These are phyloP conservation scores for Phytophthora fragariae DNA, from an alignment of 352 stramenopile species.

Conservation along the genomic window DNA sequence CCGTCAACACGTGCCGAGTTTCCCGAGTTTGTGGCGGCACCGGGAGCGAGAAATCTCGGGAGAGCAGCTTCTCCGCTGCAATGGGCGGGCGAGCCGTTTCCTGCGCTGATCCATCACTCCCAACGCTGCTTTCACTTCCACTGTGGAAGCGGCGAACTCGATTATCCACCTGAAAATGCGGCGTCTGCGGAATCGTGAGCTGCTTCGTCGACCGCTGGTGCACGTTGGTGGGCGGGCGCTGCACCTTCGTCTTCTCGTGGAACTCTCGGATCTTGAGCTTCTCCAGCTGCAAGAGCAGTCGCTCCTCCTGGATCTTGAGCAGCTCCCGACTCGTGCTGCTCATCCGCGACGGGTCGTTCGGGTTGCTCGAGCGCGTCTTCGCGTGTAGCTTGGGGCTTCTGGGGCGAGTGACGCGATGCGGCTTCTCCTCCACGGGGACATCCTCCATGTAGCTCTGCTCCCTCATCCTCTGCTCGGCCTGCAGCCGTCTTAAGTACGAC, in stretches of 20 bases:
- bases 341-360: conserved; percentile 61
- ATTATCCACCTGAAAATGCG: conserved; percentile 67
- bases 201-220: conserved; percentile 84
- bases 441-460: conserved; percentile 54
- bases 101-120: conserved; percentile 22
- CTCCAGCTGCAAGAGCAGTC: conserved; percentile 69
- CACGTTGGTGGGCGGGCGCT: conserved; percentile 70
- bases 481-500: conserved; percentile 63
- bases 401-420: conserved; percentile 58
- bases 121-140: conserved; percentile 23
- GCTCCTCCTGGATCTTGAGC: conserved; percentile 80
- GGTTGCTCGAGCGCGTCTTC: conserved; percentile 38
- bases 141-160: conserved; percentile 53
- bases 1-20: conserved; percentile 29
- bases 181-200: conserved; percentile 80
- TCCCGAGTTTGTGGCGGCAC: conserved; percentile 41
- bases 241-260: conserved; percentile 74
- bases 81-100: conserved; percentile 36
- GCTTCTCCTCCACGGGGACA: conserved; percentile 52
- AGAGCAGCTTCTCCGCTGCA: conserved; percentile 49
- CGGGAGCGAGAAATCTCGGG: conserved; percentile 43
- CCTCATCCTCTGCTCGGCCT: conserved; percentile 69
- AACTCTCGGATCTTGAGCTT: conserved; percentile 82
- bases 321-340: conserved; percentile 83
- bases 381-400: conserved; percentile 62